A percentile compares a stretch with the other conserved stretches of the same genome.
phyloP scores from a whole-genome alignment of 495 filamentous ascomycete genomes.

The Neurospora pannonica region DNA sequence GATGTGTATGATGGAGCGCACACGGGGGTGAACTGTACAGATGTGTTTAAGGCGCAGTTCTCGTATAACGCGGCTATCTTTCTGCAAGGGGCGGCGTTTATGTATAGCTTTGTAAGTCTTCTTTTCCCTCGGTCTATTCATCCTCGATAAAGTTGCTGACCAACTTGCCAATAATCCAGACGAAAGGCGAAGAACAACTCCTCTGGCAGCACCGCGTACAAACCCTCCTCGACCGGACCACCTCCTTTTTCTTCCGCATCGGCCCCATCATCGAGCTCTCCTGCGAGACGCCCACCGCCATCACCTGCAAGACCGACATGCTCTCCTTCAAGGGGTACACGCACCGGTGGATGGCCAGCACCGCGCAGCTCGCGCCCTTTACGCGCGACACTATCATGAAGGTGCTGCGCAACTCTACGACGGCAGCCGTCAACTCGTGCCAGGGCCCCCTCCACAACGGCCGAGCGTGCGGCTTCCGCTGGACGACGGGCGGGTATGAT shows the following conservation, averaged over 20 bases:
- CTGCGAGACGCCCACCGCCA: constrained; percentile 46
- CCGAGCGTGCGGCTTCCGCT: constrained; percentile 49
- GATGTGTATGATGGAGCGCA: constrained; percentile 61
- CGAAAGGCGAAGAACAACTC: background rate
- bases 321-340: constrained; percentile 69
- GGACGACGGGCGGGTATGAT: constrained; percentile 7
- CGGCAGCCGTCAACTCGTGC: constrained; percentile 55
- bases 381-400: constrained; percentile 46
- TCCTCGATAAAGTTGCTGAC: no score
- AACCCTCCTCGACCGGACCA: constrained; percentile 46
- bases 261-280: constrained; percentile 55
- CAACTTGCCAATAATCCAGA: background rate
- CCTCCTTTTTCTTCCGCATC: constrained; percentile 44
- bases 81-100: constrained; percentile 58
- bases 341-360: constrained; percentile 59
- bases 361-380: constrained; percentile 59
- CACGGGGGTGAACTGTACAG: constrained; percentile 46
- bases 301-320: constrained; percentile 58
- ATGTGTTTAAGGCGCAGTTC: constrained; percentile 51
- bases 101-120: constrained; percentile 61
- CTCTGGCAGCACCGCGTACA: constrained; percentile 49
- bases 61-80: constrained; percentile 61
- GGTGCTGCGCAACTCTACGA: constrained; percentile 47
- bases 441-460: constrained; percentile 40
- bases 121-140: no score